Conservation (phyloP, 805 yeast species). For the Cephaloascus albidus region DNA sequence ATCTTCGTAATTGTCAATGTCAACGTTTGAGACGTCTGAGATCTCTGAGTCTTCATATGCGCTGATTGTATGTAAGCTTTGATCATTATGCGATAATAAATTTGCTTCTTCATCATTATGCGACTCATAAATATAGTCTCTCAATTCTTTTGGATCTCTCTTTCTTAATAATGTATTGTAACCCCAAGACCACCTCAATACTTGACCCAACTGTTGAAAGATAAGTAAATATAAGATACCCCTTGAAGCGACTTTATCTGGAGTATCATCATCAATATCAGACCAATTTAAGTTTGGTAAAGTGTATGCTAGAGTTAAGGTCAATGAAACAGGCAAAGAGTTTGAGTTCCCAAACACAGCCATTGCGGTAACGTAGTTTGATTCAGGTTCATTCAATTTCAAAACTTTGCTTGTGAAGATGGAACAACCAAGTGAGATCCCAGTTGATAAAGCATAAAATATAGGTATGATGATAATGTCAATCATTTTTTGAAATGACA, state of each 20-base stretch:
- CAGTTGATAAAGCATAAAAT: slow-evolving; percentile 75
- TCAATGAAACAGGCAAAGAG: slow-evolving; percentile 86
- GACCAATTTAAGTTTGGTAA: slow-evolving; percentile 74
- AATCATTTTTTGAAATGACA: slow-evolving; percentile 66
- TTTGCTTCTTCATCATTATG: slow-evolving; percentile 3
- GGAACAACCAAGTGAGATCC: slow-evolving; percentile 62
- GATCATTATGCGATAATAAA: not conserved
- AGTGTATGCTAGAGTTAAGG: slow-evolving; percentile 69
- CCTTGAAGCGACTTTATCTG: slow-evolving; percentile 67
- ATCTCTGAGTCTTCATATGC: not conserved
- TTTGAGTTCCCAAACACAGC: slow-evolving; percentile 95
- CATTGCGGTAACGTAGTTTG: slow-evolving; percentile 93
- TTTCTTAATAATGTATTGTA: slow-evolving; percentile 58
- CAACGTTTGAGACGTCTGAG: no score
- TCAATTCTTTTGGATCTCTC: slow-evolving; percentile 28
- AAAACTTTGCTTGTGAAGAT: slow-evolving; percentile 41
- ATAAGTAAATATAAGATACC: slow-evolving; percentile 67
- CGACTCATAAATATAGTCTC: slow-evolving; percentile 6
- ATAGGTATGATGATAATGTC: slow-evolving; percentile 83
- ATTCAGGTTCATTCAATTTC: slow-evolving; percentile 59
- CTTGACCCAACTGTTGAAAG: slow-evolving; percentile 78
- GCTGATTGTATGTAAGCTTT: not conserved
- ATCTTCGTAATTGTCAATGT: no score
- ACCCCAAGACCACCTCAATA: slow-evolving; percentile 84
- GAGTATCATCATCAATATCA: slow-evolving; percentile 52